Base-by-base conservation (phyloP, 306 rosid genomes). In the Gastrolobium villosum region DNA sequence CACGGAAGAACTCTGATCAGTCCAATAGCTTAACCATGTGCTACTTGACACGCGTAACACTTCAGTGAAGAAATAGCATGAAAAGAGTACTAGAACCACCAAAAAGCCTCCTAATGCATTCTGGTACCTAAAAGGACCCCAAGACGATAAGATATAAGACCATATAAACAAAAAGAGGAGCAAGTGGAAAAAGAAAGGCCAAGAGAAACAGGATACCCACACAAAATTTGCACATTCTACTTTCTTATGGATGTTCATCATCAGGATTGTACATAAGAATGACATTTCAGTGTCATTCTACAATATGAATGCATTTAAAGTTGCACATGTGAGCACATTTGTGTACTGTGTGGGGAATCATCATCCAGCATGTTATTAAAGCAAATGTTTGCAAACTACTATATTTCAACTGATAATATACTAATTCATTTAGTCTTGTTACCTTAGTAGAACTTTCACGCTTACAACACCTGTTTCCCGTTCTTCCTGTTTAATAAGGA, bases 11-110 rank as follows among this genome's bases (percentile, higher is more conserved):
- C 94, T 86, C 86, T 89, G 88, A 64, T 79, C 73, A 40, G 99
- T 92, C 99, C 99, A 92, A 78, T 88, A 80, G 83, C 98, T 89
- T 75, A 95, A 82, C 99, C 97, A 95, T 62, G 89, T 88, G 86
- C 98, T 95, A 57, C 96, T 89, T 5, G 83, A 90, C 73, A 92
- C 85, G 79, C 98, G 95, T 77, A 92, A 83, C 50, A 80, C 77
- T 84, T 95, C 98, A 0, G 90, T 88, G 34, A 66, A 75, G 72
- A 82, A 45, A 85, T 90, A 95, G 90, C 90, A 91, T 13, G 74
- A 62, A 79, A 95, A 83, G 80, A 92, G 97, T 76, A 88, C 65
- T 40, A 86, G 28, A 84, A 89, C 96, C 72, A 92, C 92, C 94
- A 95, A 91, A 34, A 87, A 31, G 13, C 99, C 99, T 76, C 99